Conservation (phyloP, 495 filamentous ascomycete species). For the Cladorrhinum samala region DNA sequence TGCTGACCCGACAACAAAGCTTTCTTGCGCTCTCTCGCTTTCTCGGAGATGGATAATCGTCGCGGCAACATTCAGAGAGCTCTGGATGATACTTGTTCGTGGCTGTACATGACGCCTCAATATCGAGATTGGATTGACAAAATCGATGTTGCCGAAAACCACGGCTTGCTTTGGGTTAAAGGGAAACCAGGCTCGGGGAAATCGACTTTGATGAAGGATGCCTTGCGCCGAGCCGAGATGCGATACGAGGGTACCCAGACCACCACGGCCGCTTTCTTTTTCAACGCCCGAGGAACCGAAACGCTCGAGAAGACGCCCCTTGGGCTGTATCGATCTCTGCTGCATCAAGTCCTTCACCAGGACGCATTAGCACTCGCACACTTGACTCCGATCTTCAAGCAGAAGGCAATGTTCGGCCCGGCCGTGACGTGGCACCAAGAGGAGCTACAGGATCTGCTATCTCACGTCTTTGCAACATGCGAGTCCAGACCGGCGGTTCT, state of each 20-base stretch:
- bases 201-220: slow-evolving; percentile 1
- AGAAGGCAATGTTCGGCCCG: not conserved
- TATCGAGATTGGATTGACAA: not conserved
- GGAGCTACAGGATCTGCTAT: not conserved
- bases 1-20: not conserved
- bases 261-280: slow-evolving; percentile 1
- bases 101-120: not conserved
- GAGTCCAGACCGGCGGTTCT: not conserved
- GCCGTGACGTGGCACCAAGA: not conserved
- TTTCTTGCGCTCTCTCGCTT: not conserved
- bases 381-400: not conserved
- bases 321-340: slow-evolving; percentile 2
- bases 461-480: not conserved
- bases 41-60: not conserved
- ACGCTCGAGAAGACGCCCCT: not conserved
- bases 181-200: slow-evolving; percentile 2
- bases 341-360: not conserved
- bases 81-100: slow-evolving; percentile 1
- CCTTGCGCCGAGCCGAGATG: not conserved
- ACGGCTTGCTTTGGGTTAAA: slow-evolving; percentile 2
- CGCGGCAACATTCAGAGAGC: not conserved
- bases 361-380: not conserved
- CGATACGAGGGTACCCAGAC: not conserved
- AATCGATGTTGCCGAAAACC: not conserved
- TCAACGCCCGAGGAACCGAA: slow-evolving; percentile 1